phyloP scores from a whole-genome alignment of 2,329 filamentous ascomycete species.

The Ceratocystis harringtonii region DNA sequence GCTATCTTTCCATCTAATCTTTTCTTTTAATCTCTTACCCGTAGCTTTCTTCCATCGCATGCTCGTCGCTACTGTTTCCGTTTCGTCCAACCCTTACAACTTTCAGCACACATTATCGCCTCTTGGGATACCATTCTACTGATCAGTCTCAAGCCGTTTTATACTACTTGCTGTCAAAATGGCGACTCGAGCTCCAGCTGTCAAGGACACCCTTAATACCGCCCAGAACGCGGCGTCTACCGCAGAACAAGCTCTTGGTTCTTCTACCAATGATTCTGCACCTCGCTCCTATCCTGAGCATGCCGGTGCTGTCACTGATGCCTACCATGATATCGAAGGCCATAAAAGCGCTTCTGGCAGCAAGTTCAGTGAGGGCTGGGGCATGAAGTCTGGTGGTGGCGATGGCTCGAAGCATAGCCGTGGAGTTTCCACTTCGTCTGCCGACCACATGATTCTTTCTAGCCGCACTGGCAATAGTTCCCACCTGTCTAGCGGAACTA shows the following conservation, averaged over 20 bases:
- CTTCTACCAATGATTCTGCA: neutral
- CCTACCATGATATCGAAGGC: slow-evolving; percentile 9
- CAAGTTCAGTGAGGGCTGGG: slow-evolving; percentile 4
- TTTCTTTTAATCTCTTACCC: neutral
- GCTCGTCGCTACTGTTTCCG: neutral
- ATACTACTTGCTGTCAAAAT: neutral
- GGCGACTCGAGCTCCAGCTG: slow-evolving; percentile 2
- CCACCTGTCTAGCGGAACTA: slow-evolving; percentile 8
- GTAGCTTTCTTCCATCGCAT: too few species aligned
- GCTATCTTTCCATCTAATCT: neutral
- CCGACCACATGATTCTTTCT: slow-evolving; percentile 15
- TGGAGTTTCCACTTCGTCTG: slow-evolving; percentile 11
- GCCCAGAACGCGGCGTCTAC: neutral
- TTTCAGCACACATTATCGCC: neutral
- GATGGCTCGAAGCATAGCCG: slow-evolving; percentile 10
- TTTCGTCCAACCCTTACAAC: neutral
- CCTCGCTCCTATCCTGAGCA: slow-evolving; percentile 8
- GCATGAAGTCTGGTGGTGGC: neutral
- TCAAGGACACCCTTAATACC: slow-evolving; percentile 10
- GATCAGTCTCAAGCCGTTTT: neutral
- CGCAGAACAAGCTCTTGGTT: neutral
- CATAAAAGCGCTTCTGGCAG: neutral
- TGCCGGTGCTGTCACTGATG: slow-evolving; percentile 1
- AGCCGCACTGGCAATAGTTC: slow-evolving; percentile 7
- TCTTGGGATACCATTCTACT: neutral